Conservation (phyloP, 768 basidiomycete genomes). For the Boletales sp. region DNA sequence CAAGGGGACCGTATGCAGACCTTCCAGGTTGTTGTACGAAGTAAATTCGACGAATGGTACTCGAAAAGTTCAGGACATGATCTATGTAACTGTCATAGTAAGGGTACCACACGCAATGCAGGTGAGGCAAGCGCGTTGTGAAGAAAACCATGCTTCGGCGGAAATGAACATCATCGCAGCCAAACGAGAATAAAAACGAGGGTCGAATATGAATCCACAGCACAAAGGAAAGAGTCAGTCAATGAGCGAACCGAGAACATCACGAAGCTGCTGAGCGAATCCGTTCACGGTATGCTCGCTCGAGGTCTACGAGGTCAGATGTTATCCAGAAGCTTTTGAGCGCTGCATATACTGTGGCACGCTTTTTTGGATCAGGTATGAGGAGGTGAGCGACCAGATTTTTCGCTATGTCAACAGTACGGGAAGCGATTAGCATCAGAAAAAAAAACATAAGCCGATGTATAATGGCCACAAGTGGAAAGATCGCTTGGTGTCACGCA, state of each 20-base stretch:
- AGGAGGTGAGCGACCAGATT: conserved; percentile 59
- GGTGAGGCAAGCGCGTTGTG: neutral
- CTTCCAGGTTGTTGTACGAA: conserved; percentile 3
- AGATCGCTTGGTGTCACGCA: conserved; percentile 1
- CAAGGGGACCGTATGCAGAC: neutral
- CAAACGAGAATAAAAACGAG: neutral
- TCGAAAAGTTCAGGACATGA: neutral
- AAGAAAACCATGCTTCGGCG: neutral
- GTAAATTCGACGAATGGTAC: conserved; percentile 2
- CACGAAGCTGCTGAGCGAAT: conserved; percentile 30
- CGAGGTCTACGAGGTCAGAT: conserved; percentile 57
- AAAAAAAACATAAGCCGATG: neutral
- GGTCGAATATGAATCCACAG: neutral
- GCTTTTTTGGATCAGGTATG: conserved; percentile 49
- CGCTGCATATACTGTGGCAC: conserved; percentile 62
- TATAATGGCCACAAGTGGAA: conserved; percentile 1
- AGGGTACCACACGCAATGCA: neutral
- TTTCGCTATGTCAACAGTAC: conserved; percentile 37
- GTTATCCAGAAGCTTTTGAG: conserved; percentile 65
- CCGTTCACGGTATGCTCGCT: conserved; percentile 56
- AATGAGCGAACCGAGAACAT: neutral
- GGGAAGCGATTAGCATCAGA: conserved; percentile 4
- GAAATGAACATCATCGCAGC: neutral
- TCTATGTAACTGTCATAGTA: neutral
- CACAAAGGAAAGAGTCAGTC: neutral